Conservation (phyloP, 768 basidiomycete species). For the Lentinula raphanica region DNA sequence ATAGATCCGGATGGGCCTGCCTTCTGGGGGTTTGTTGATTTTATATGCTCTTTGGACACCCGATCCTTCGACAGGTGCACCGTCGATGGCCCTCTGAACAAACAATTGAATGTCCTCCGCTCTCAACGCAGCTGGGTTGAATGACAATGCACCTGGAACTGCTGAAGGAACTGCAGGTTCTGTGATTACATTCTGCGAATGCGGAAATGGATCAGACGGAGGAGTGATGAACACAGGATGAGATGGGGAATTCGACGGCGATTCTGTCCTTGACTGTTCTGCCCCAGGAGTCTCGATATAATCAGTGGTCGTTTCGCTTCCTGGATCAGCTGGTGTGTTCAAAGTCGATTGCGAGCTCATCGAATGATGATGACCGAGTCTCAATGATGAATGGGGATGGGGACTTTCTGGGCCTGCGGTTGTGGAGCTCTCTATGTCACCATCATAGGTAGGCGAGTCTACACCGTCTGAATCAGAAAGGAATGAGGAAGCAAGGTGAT, state of each 20-base stretch:
- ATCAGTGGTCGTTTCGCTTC: not conserved
- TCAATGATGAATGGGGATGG: conserved; percentile 3
- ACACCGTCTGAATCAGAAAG: conserved; percentile 69
- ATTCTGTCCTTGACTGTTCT: not conserved
- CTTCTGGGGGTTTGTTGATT: conserved; percentile 79
- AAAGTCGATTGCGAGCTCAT: conserved; percentile 52
- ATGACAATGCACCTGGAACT: conserved; percentile 26
- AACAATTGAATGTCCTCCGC: conserved; percentile 77
- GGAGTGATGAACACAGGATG: conserved; percentile 12
- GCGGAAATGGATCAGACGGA: conserved; percentile 19
- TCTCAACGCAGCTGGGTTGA: conserved; percentile 65
- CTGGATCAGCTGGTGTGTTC: conserved; percentile 28
- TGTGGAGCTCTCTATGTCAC: conserved; percentile 78
- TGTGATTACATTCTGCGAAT: conserved; percentile 20
- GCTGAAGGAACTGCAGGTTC: conserved; percentile 39
- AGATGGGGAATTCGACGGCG: conserved; percentile 16
- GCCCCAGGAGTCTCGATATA: not conserved
- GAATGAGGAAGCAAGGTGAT: conserved; percentile 51
- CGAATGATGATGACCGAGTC: conserved; percentile 33
- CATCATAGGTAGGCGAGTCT: conserved; percentile 87
- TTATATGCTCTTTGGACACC: conserved; percentile 51
- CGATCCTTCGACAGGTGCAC: conserved; percentile 37
- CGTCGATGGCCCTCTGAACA: conserved; percentile 71
- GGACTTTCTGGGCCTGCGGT: conserved; percentile 45
- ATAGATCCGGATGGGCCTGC: conserved; percentile 82